Evolutionary conservation across 805 yeast genomes (phyloP), one percentile per base, ranked within the genome.

Genomic region (Clavispora carvajalis): DNA sequence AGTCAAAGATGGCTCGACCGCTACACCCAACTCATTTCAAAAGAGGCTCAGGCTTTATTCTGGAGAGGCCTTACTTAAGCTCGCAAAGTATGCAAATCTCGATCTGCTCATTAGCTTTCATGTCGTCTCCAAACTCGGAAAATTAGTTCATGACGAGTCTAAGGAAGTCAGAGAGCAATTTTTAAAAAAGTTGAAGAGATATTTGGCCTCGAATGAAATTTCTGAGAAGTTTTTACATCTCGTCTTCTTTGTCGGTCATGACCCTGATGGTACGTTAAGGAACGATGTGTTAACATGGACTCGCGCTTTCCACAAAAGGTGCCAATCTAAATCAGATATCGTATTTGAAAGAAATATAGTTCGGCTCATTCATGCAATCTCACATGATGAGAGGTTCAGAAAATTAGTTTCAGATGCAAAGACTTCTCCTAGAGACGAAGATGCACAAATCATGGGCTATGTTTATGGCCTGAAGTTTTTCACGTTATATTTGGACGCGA

Each of bases 241-340:
- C 17, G 64, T 85, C 0, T 86, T 83, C 55, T 82, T 85, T 55
- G 69, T 76, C 51, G 95, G 93, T 0, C 80, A 77, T 53, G 97
- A 89, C 53, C 91, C 95, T 0, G 73, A 76, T 22, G 51, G 50
- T 3, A 59, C 59, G 1, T 55, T 87, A 29, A 75, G 70, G 44
- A 58, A 62, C 1, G 74, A 76, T 30, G 73, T 78, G 0, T 69
- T 70, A 26, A 82, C 82, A 1, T 89, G 96, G 96, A 71, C 86
- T 5, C 69, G 72, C 34, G 81, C 91, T 1, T 69, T 81, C 12
- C 72, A 74, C 45, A 59, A 59, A 19, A 60, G 73, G 38, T 54
- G 60, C 13, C 53, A 53, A 24, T 58, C 59, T 6, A 62, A 51
- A 34, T 49, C 52, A 7, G 72, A 72, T 18, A 67, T 80, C 9